Evolutionary conservation across 2,329 filamentous ascomycete genomes (phyloP), one percentile per base, ranked within the genome.

Genomic region (Zymoseptoria crescenta): DNA sequence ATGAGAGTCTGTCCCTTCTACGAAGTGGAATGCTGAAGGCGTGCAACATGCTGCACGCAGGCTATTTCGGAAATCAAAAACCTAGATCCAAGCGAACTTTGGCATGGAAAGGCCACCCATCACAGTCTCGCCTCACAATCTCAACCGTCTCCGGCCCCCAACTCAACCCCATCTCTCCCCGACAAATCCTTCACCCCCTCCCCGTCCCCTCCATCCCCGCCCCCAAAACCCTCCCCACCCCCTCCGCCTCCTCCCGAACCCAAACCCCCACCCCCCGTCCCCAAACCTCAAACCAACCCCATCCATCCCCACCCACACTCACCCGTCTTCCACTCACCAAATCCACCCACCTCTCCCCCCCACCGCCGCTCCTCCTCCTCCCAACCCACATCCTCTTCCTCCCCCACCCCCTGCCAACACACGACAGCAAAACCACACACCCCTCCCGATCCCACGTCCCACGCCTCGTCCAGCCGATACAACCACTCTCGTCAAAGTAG

Each of bases 261-360:
- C 83, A 89, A 2, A 88, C 80, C 53, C 81, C 79, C 1, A 87
- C 79, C 65, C 82, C 84, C 45, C 78, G 75, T 5, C 76, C 76
- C 9, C 73, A 73, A 48, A 82, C 83, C 0, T 76, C 76, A 64
- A 89, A 89, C 13, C 75, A 59, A 0, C 81, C 86, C 67, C 77
- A 86, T 0, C 86, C 86, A 30, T 81, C 75, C 1, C 75, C 71
- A 63, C 83, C 84, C 64, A 89, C 86, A 16, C 74, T 54, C 80
- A 67, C 57, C 78, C 77, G 76, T 79, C 83, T 6, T 75, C 80
- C 55, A 85, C 63, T 64, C 50, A 72, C 70, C 1, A 88, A 68
- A 73, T 89, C 85, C 0, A 81, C 84, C 85, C 86, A 88, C 48
- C 74, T 70, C 73, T 88, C 82, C 0, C 82, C 84, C n/a, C n/a